These are phyloP conservation scores for Vaccinium myrtillus DNA, from an alignment of 148 eudicot species.

Conservation along the genomic window DNA sequence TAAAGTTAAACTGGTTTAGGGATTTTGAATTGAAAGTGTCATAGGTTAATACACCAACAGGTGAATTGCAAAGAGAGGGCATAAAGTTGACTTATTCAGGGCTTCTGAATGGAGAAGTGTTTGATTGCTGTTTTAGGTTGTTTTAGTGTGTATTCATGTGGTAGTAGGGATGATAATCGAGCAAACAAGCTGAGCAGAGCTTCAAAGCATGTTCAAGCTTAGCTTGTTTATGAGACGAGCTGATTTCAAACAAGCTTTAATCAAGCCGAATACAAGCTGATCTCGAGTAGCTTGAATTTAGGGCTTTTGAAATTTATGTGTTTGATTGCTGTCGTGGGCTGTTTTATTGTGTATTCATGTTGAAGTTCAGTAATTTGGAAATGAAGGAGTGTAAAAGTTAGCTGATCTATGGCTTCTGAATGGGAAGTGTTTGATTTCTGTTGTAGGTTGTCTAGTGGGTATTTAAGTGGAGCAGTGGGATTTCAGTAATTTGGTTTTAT, in stretches of 20 bases:
- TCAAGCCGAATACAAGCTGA: too few species aligned
- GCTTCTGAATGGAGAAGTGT: background rate
- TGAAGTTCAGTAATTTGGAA: background rate
- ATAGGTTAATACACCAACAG: too few species aligned
- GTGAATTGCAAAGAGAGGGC: too few species aligned
- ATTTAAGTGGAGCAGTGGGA: background rate
- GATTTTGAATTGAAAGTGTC: too few species aligned
- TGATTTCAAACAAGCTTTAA: too few species aligned
- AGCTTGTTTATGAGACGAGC: too few species aligned
- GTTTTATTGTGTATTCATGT: background rate
- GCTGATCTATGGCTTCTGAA: background rate
- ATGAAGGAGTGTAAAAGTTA: background rate
- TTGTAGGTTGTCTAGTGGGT: background rate
- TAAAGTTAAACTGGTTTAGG: too few species aligned
- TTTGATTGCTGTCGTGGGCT: background rate
- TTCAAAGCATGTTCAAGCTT: too few species aligned
- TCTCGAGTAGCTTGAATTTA: background rate
- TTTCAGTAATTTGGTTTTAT: background rate
- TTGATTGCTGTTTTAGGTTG: background rate
- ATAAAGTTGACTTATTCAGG: background rate
- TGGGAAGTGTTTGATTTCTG: background rate
- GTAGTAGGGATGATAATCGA: too few species aligned
- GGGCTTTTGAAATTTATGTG: background rate
- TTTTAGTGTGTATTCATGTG: background rate
- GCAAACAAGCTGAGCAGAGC: too few species aligned